Base-by-base conservation (phyloP, 164 flowering plant genomes). In the Taxillus chinensis region DNA sequence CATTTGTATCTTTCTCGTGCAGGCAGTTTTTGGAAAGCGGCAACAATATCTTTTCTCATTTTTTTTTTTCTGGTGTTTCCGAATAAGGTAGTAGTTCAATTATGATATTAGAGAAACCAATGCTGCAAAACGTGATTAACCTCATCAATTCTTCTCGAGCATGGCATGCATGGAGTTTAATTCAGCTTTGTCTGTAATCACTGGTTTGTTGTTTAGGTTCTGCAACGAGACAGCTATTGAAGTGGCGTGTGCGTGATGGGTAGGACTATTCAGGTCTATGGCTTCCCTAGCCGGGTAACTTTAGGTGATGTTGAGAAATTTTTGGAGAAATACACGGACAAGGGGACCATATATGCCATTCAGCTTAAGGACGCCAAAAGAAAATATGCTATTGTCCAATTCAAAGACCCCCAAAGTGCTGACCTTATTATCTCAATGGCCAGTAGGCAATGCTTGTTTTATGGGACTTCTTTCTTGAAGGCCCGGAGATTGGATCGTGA, bases 361-460 rank as follows among this genome's bases (percentile, higher is more conserved):
- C 80, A 84, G 65, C 54, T 84, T 38, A 78, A 78, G 61, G 66
- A 41, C 3, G 40, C 64, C 15, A 80, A 72, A 48, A 74, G 82
- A 61, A 61, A 67, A 15, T 82, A 64, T 71, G 96, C 89, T 11
- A 72, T 68, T 64, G 88, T 91, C 27, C 92, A 85, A 69, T 92
- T 92, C 64, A 73, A 68, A 7, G 45, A 57, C 3, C 27, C 16
- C 5, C 50, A n/a, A 39, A 5, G 17, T 66, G 84, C 88, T 60
- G 77, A 81, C 3, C 0, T 3, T 0, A 79, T 91, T 4, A 59
- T 81, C 16, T 41, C 66, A 8, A 49, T 75, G 66, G 72, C 79
- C 55, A 53, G 40, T 39, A 27, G 27, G 27, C 55, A 8, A 5
- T 61, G 72, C 11, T 75, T 89, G 1, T 54, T 53, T 38, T 85